These are phyloP conservation scores for Coemansia sp. DNA, from an alignment of 192 early-diverging fungal species.

Conservation along the genomic window DNA sequence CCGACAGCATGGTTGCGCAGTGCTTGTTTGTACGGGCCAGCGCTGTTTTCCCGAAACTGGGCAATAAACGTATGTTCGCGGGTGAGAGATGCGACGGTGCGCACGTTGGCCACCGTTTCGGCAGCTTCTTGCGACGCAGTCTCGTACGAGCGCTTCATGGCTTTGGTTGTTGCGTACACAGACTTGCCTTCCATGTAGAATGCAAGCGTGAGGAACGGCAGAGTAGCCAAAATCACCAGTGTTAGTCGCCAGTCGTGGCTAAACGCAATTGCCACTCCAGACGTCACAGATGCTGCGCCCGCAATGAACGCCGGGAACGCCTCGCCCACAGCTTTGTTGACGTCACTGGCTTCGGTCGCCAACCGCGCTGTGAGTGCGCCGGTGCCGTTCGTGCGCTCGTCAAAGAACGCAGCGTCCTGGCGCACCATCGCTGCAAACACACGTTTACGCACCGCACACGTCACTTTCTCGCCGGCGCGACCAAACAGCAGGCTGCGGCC, in stretches of 20 bases:
- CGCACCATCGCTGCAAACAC: conserved; percentile 71
- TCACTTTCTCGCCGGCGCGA: conserved; percentile 70
- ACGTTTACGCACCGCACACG: conserved; percentile 62
- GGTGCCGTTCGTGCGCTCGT: conserved; percentile 69
- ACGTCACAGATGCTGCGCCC: conserved; percentile 22
- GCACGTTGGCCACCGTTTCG: conserved; percentile 82
- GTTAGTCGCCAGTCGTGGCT: conserved; percentile 77
- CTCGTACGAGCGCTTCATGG: conserved; percentile 73
- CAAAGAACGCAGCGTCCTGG: conserved; percentile 91
- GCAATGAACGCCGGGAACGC: conserved; percentile 35
- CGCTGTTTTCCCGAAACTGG: conserved; percentile 62
- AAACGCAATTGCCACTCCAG: conserved; percentile 69
- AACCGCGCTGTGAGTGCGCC: conserved; percentile 81
- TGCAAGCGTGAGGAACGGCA: conserved; percentile 59
- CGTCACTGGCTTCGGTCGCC: conserved; percentile 73
- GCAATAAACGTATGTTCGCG: conserved; percentile 69
- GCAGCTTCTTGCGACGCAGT: conserved; percentile 76
- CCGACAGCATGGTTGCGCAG: conserved; percentile 63
- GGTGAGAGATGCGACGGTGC: conserved; percentile 81
- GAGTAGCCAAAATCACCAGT: conserved; percentile 64
- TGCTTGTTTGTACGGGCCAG: conserved; percentile 68
- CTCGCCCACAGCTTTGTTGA: conserved; percentile 58
- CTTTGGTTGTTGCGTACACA: conserved; percentile 53
- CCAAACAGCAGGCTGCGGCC: conserved; percentile 62
- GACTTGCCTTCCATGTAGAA: conserved; percentile 38